phyloP scores from a whole-genome alignment of 1,139 yeast genomes.

The Lodderomyces orthopsilosis region DNA sequence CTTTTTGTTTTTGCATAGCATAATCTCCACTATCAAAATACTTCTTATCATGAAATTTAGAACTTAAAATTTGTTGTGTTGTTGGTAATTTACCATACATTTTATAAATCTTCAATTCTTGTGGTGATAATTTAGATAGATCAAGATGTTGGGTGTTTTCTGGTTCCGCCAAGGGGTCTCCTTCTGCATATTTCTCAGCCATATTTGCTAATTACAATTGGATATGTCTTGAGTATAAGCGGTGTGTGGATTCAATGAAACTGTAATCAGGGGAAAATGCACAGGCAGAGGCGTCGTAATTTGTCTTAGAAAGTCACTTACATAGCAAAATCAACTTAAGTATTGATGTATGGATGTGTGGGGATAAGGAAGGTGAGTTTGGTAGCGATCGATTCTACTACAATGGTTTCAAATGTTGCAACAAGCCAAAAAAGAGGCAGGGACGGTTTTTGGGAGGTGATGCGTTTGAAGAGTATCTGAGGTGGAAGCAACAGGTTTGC shows the following conservation, averaged over 20 bases:
- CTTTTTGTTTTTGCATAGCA: slow-evolving; percentile 72
- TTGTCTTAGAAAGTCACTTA: background rate
- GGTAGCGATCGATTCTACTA: no score
- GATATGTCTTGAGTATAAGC: no score
- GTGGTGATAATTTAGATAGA: slow-evolving; percentile 58
- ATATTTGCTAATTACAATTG: background rate
- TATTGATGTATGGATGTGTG: background rate
- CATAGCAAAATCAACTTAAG: background rate
- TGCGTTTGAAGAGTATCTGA: no score
- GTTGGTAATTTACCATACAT: slow-evolving; percentile 90
- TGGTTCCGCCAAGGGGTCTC: slow-evolving; percentile 50
- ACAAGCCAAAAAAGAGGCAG: no score
- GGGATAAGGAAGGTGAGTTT: background rate
- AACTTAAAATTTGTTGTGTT: slow-evolving; percentile 74
- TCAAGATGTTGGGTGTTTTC: slow-evolving; percentile 49
- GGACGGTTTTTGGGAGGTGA: no score
- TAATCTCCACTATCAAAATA: slow-evolving; percentile 97
- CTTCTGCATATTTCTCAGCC: slow-evolving; percentile 23
- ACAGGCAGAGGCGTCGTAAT: background rate
- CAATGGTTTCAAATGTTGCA: no score
- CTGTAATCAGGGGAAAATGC: no score
- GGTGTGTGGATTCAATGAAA: no score
- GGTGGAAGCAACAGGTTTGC: no score
- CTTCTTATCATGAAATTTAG: slow-evolving; percentile 83
- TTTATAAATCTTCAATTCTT: slow-evolving; percentile 66